Evolutionary conservation across 2,329 filamentous ascomycete species (phyloP).

Genomic region (Trichophyton rubrum): DNA sequence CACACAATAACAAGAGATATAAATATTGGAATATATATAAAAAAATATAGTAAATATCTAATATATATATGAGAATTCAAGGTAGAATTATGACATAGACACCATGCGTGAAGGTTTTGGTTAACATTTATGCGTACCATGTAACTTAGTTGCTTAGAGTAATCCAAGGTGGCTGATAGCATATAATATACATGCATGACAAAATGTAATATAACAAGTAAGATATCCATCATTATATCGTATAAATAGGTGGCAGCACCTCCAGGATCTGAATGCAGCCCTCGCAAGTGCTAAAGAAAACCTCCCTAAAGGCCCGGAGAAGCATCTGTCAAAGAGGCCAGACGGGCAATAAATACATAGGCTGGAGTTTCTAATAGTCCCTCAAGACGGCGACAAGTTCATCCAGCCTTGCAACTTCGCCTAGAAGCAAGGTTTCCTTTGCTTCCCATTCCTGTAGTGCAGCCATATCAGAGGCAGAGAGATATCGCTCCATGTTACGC

Average conservation of each 20-base stretch:
- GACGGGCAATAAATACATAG: not conserved
- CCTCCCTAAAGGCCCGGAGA: not conserved
- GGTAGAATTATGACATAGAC: not conserved
- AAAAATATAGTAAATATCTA: not conserved
- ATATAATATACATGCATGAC: not conserved
- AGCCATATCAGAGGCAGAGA: conserved; percentile 61
- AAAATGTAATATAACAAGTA: not conserved
- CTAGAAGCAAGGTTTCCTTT: conserved; percentile 57
- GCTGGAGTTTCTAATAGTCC: conserved; percentile 46
- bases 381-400: conserved; percentile 70
- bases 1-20: not conserved
- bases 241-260: not conserved
- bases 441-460: conserved; percentile 52
- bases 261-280: not conserved
- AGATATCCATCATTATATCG: conserved; percentile 5
- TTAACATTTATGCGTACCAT: not conserved
- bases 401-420: conserved; percentile 70
- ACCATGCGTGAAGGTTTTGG: not conserved
- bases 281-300: not conserved
- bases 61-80: not conserved
- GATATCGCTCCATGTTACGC: conserved; percentile 67
- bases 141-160: not conserved
- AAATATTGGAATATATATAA: not conserved
- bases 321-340: not conserved
- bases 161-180: not conserved